A percentile compares a stretch with the other conserved stretches of the same genome.
These are phyloP conservation scores for Paecilomyces fulvus DNA, from an alignment of 2,329 filamentous ascomycete genomes.

Conservation along the genomic window DNA sequence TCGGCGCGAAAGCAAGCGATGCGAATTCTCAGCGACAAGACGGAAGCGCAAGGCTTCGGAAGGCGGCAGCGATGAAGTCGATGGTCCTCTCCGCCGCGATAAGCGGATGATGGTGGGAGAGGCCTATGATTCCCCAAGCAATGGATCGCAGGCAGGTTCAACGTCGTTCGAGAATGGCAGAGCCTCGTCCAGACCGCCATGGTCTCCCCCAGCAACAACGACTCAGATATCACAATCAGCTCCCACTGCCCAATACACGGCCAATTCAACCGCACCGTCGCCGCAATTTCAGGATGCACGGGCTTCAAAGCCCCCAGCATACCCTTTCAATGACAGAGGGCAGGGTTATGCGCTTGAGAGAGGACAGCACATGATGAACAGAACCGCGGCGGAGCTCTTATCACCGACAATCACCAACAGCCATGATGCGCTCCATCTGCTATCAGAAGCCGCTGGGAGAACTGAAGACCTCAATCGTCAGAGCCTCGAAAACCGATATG, in stretches of 20 bases:
- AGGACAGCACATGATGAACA: conserved; percentile 51
- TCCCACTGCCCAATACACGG: conserved; percentile 18
- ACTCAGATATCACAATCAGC: conserved; percentile 11
- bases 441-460: conserved; percentile 70
- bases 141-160: conserved; percentile 17
- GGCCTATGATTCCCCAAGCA: conserved; percentile 19
- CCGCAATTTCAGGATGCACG: conserved; percentile 20
- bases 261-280: conserved; percentile 17
- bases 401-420: conserved; percentile 72
- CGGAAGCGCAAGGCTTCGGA: conserved; percentile 74
- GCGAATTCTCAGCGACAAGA: conserved; percentile 90
- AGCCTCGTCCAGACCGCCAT: conserved; percentile 18
- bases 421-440: conserved; percentile 82
- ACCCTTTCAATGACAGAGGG: conserved; percentile 16
- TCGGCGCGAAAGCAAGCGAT: conserved; percentile 89
- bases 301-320: conserved; percentile 17
- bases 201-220: conserved; percentile 15
- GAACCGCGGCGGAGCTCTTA: conserved; percentile 52
- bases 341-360: conserved; percentile 34
- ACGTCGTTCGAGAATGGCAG: conserved; percentile 16
- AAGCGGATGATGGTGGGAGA: conserved; percentile 47
- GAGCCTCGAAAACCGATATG: conserved; percentile 39
- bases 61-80: conserved; percentile 35
- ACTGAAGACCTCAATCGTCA: conserved; percentile 43
- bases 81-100: conserved; percentile 34